Percentiles rank a stretch among this genome's conserved stretches.
These are phyloP conservation scores for Austroboletus novae-zelandiae DNA, from an alignment of 1,284 basidiomycete genomes.

Conservation along the genomic window DNA sequence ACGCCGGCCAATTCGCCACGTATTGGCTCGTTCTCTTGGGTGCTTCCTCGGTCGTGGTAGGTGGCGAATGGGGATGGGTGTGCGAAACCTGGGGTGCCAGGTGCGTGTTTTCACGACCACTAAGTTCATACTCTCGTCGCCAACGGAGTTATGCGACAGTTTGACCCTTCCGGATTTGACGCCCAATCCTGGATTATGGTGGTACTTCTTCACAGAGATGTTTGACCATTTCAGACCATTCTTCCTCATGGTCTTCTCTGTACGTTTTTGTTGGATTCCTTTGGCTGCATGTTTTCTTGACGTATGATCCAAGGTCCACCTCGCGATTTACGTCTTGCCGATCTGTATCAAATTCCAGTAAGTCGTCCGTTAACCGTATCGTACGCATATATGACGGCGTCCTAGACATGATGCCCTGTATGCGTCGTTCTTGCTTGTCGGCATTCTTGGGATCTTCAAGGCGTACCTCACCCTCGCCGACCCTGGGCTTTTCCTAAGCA, in stretches of 20 bases:
- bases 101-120: slow-evolving; percentile 45
- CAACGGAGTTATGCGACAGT: slow-evolving; percentile 35
- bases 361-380: slow-evolving; percentile 16
- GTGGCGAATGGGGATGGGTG: slow-evolving; percentile 67
- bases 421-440: slow-evolving; percentile 74
- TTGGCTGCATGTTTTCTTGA: neutral
- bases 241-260: slow-evolving; percentile 95
- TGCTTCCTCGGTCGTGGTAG: slow-evolving; percentile 39
- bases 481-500: slow-evolving; percentile 80
- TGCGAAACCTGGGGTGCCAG: slow-evolving; percentile 80
- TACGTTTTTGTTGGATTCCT: slow-evolving; percentile 27
- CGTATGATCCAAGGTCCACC: slow-evolving; percentile 61
- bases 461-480: slow-evolving; percentile 91
- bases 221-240: slow-evolving; percentile 97
- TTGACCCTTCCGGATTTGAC: slow-evolving; percentile 81
- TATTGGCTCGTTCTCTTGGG: slow-evolving; percentile 48
- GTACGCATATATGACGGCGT: neutral
- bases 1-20: slow-evolving; percentile 44
- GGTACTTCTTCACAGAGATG: slow-evolving; percentile 99
- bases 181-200: slow-evolving; percentile 94
- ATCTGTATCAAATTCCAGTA: slow-evolving; percentile 86
- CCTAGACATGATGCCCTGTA: slow-evolving; percentile 82
- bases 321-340: slow-evolving; percentile 82
- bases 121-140: neutral
- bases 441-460: slow-evolving; percentile 85